These are phyloP conservation scores for Trichoderma asperelloides DNA, from an alignment of 495 filamentous ascomycete genomes.

Conservation along the genomic window DNA sequence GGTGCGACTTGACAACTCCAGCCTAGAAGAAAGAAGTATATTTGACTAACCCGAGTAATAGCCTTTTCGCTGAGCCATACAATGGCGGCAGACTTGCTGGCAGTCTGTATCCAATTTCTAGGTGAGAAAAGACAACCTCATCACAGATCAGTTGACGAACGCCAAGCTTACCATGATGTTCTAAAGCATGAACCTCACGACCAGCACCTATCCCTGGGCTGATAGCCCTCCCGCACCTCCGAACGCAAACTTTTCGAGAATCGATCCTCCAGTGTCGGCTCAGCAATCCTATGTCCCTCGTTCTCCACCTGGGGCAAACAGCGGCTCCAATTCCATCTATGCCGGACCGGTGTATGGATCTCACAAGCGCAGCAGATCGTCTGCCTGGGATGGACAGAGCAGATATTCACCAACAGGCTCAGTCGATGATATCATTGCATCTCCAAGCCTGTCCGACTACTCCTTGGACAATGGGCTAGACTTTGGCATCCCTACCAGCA, in stretches of 20 bases:
- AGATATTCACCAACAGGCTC: constrained; percentile 40
- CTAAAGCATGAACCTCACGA: neutral
- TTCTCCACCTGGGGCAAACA: neutral
- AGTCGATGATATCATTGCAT: constrained; percentile 37
- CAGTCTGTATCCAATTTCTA: neutral
- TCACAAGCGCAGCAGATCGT: constrained; percentile 26
- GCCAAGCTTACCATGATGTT: neutral
- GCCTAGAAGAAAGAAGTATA: neutral
- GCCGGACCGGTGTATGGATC: constrained; percentile 17
- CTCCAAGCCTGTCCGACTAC: constrained; percentile 36
- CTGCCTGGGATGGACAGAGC: constrained; percentile 30
- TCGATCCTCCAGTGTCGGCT: neutral
- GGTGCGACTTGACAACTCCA: neutral
- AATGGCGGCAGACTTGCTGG: neutral
- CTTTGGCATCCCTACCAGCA: constrained; percentile 26
- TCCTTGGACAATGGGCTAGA: constrained; percentile 30
- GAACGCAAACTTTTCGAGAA: neutral
- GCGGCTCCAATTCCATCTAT: neutral
- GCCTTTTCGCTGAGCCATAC: constrained; percentile 1
- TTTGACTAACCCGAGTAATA: neutral
- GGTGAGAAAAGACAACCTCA: neutral
- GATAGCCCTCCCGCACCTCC: neutral
- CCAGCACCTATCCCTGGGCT: constrained; percentile 2
- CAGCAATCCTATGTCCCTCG: neutral
- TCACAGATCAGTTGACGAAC: neutral